Evolutionary conservation across 2,329 filamentous ascomycete species (phyloP).

Genomic region (Phoma sp.): DNA sequence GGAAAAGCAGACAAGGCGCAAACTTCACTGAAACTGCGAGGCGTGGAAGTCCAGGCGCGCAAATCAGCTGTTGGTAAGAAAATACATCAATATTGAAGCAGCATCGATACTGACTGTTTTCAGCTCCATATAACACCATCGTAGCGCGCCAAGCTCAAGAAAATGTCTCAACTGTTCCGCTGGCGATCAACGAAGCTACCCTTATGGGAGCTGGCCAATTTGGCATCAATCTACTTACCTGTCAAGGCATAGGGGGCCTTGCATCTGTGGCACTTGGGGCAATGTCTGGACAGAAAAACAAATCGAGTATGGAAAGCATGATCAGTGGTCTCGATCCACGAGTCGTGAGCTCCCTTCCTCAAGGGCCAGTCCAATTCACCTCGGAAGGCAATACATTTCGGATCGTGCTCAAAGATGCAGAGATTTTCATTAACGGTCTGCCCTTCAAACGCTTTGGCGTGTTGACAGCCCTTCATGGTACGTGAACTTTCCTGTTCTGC

Average conservation of each 20-base stretch:
- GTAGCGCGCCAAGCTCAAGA: slow-evolving; percentile 17
- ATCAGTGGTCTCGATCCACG: slow-evolving; percentile 22
- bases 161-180: not conserved
- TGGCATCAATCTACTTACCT: slow-evolving; percentile 28
- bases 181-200: slow-evolving; percentile 30
- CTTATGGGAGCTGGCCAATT: slow-evolving; percentile 27
- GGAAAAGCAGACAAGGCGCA: slow-evolving; percentile 8
- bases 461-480: slow-evolving; percentile 34
- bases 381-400: slow-evolving; percentile 34
- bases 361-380: slow-evolving; percentile 30
- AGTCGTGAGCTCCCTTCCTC: slow-evolving; percentile 25
- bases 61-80: slow-evolving; percentile 25
- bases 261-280: slow-evolving; percentile 27
- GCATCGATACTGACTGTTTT: not conserved
- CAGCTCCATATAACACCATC: slow-evolving; percentile 22
- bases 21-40: slow-evolving; percentile 5
- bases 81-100: not conserved
- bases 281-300: slow-evolving; percentile 21
- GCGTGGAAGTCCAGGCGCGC: not conserved
- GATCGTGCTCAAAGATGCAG: slow-evolving; percentile 24
- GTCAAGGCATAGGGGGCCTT: slow-evolving; percentile 36
- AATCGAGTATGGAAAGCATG: slow-evolving; percentile 7
- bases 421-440: slow-evolving; percentile 32
- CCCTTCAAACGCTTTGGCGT: slow-evolving; percentile 23
- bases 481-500: not conserved